Percentiles rank a stretch among this genome's conserved stretches.
phyloP scores from a whole-genome alignment of 805 yeast species.

The Danielozyma ontarioensis region DNA sequence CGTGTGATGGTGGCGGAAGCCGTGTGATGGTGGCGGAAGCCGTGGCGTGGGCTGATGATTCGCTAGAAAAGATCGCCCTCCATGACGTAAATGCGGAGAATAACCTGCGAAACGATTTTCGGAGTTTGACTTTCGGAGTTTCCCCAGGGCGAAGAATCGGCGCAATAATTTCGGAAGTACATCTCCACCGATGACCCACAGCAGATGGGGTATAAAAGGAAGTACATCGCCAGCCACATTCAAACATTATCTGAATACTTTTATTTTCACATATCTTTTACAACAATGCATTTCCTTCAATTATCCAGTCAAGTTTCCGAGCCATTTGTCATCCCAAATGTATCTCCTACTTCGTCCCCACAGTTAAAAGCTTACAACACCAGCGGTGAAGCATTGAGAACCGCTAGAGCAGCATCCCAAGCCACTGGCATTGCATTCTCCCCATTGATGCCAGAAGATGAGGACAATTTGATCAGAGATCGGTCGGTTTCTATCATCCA shows the following conservation, averaged over 20 bases:
- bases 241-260: too few species aligned
- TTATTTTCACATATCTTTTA: too few species aligned
- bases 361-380: slow-evolving; percentile 7
- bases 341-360: slow-evolving; percentile 52
- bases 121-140: slow-evolving; percentile 8
- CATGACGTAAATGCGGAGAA: not conserved
- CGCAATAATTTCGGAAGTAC: slow-evolving; percentile 11
- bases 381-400: slow-evolving; percentile 4
- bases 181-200: slow-evolving; percentile 7
- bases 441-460: not conserved
- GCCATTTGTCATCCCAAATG: slow-evolving; percentile 62
- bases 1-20: too few species aligned
- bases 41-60: too few species aligned
- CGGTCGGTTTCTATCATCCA: slow-evolving; percentile 20
- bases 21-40: too few species aligned
- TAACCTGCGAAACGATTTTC: not conserved
- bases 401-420: not conserved
- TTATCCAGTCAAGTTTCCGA: slow-evolving; percentile 51
- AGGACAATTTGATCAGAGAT: not conserved
- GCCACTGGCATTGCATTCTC: not conserved
- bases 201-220: slow-evolving; percentile 6
- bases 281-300: too few species aligned
- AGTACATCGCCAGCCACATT: slow-evolving; percentile 5
- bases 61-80: too few species aligned
- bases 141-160: slow-evolving; percentile 6